Conservation (phyloP, 2,329 filamentous ascomycete genomes). For the Xylaria polymorpha region DNA sequence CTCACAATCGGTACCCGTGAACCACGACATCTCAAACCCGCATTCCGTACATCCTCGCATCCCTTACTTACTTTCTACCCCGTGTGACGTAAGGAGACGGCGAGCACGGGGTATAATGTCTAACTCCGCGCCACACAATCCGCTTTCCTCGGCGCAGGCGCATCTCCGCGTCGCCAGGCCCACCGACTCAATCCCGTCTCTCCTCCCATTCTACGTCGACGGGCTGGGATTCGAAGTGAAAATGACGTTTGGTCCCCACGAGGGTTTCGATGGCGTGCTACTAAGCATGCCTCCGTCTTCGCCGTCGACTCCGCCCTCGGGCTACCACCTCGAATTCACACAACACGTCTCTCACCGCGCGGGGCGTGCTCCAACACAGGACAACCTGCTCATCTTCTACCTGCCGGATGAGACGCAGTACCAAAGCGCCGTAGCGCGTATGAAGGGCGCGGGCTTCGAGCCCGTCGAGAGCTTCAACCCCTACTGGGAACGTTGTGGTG, state of each 20-base stretch:
- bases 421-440: slow-evolving; percentile 27
- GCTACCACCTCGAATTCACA: slow-evolving; percentile 39
- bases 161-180: slow-evolving; percentile 37
- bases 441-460: slow-evolving; percentile 34
- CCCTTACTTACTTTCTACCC: not conserved
- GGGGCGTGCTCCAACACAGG: slow-evolving; percentile 37
- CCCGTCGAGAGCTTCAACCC: slow-evolving; percentile 37
- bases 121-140: not conserved
- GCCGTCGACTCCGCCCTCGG: slow-evolving; percentile 8
- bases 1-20: not conserved
- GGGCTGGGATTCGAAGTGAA: slow-evolving; percentile 33
- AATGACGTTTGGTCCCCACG: slow-evolving; percentile 26
- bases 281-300: slow-evolving; percentile 21
- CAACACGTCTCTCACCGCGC: slow-evolving; percentile 29
- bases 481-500: slow-evolving; percentile 36
- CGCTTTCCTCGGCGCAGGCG: slow-evolving; percentile 30
- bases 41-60: not conserved
- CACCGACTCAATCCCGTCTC: slow-evolving; percentile 34
- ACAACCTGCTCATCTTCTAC: slow-evolving; percentile 38
- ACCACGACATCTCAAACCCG: not conserved
- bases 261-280: slow-evolving; percentile 36
- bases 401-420: slow-evolving; percentile 29
- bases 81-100: not conserved
- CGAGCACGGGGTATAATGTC: slow-evolving; percentile 7
- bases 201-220: slow-evolving; percentile 38